Conservation (phyloP, 2,329 filamentous ascomycete species). For the Chalaropsis ovoidea region DNA sequence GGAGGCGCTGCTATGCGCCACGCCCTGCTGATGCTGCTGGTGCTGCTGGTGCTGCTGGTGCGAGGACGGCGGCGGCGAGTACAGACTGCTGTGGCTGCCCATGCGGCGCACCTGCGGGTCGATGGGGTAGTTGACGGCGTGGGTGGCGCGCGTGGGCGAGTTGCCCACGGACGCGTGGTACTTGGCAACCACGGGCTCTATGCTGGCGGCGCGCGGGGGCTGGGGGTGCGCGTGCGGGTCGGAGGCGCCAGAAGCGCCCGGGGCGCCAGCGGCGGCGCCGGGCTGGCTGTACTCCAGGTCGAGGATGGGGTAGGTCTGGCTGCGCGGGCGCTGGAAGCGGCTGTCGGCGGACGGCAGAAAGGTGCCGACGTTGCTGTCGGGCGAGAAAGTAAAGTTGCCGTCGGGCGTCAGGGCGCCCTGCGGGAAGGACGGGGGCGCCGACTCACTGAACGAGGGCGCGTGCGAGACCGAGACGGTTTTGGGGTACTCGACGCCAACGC, state of each 20-base stretch:
- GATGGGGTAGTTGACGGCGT: background rate
- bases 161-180: background rate
- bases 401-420: constrained; percentile 62
- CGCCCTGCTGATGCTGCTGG: constrained; percentile 33
- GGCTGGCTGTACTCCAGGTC: constrained; percentile 47
- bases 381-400: constrained; percentile 64
- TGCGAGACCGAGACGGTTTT: background rate
- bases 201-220: constrained; percentile 30
- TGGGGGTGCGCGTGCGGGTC: constrained; percentile 18
- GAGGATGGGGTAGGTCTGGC: constrained; percentile 73
- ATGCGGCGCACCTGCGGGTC: constrained; percentile 19
- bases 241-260: background rate
- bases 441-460: background rate
- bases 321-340: constrained; percentile 63
- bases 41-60: constrained; percentile 38
- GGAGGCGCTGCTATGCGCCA: background rate
- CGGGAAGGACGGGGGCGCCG: constrained; percentile 42
- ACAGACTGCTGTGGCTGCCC: constrained; percentile 19
- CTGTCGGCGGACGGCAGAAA: constrained; percentile 42
- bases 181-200: background rate
- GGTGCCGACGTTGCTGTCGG: constrained; percentile 58
- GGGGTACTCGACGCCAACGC: background rate
- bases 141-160: constrained; percentile 22
- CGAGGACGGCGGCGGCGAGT: constrained; percentile 4
- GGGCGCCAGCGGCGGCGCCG: too few species aligned